A percentile compares a stretch with the other conserved stretches of the same genome.
phyloP scores from a whole-genome alignment of 129 eudicot genomes.

The Flaveria brownii region DNA sequence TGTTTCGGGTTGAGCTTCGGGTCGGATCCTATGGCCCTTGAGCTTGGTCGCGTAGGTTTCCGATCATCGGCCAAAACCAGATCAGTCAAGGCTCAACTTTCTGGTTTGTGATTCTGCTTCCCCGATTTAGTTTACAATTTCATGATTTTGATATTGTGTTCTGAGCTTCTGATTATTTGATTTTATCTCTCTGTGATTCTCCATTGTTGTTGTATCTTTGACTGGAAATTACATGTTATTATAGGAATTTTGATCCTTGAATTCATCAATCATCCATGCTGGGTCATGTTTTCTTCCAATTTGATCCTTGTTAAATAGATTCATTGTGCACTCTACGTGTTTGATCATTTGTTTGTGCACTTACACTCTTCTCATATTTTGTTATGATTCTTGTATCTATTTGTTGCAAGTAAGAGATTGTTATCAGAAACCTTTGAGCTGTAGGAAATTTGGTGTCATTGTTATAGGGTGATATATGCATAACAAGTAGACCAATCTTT shows the following conservation, averaged over 20 bases:
- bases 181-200: no score
- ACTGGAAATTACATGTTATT: neutral
- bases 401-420: neutral
- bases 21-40: constrained; percentile 54
- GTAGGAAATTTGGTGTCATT: neutral
- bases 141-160: neutral
- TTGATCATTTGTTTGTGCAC: neutral
- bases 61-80: constrained; percentile 60
- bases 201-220: no score
- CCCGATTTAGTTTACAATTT: neutral
- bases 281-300: neutral
- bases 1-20: constrained; percentile 48
- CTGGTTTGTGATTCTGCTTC: constrained; percentile 40
- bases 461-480: constrained; percentile 1
- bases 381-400: constrained; percentile 15
- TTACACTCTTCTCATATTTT: neutral
- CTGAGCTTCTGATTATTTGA: no score
- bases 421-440: neutral
- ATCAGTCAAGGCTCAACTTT: constrained; percentile 62
- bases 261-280: neutral
- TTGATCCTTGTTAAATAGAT: neutral
- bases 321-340: neutral
- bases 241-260: neutral
- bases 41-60: constrained; percentile 42
- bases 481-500: neutral